These are phyloP conservation scores for Kodamaea kakaduensis DNA, from an alignment of 805 yeast species.

Conservation along the genomic window DNA sequence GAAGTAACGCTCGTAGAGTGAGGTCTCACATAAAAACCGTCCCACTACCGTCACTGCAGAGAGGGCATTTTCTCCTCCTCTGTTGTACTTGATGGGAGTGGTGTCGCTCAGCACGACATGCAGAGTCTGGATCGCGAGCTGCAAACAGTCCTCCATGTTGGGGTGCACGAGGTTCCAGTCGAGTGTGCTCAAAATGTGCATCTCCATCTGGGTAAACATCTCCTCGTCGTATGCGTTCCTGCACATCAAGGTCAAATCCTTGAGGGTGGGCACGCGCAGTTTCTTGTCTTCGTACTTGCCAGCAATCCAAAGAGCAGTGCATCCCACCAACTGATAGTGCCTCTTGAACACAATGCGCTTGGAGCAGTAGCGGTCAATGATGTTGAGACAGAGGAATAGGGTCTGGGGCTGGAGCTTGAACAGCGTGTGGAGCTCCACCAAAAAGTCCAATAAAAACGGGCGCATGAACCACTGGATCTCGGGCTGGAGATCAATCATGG, in stretches of 20 bases:
- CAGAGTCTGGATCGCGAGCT: slow-evolving; percentile 36
- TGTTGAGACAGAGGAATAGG: slow-evolving; percentile 39
- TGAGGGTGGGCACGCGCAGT: slow-evolving; percentile 52
- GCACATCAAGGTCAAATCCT: slow-evolving; percentile 53
- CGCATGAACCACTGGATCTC: slow-evolving; percentile 49
- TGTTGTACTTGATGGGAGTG: slow-evolving; percentile 26
- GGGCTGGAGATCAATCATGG: slow-evolving; percentile 49
- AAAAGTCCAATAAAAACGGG: slow-evolving; percentile 40
- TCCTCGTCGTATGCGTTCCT: slow-evolving; percentile 55
- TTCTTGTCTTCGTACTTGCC: slow-evolving; percentile 57
- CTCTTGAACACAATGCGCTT: slow-evolving; percentile 44
- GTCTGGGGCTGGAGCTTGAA: slow-evolving; percentile 42
- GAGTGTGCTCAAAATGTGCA: slow-evolving; percentile 38
- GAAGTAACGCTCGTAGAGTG: slow-evolving; percentile 48
- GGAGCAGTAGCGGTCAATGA: slow-evolving; percentile 45
- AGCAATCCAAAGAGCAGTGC: slow-evolving; percentile 47
- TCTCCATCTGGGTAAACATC: slow-evolving; percentile 47
- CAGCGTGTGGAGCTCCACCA: slow-evolving; percentile 41
- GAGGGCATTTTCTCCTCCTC: slow-evolving; percentile 16
- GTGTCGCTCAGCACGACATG: slow-evolving; percentile 15
- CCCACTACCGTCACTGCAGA: slow-evolving; percentile 54
- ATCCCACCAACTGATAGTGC: slow-evolving; percentile 45
- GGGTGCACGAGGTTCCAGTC: slow-evolving; percentile 47
- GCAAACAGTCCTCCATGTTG: slow-evolving; percentile 49
- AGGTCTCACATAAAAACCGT: slow-evolving; percentile 51